A percentile compares a stretch with the other conserved stretches of the same genome.
Evolutionary conservation across 495 filamentous ascomycete species (phyloP).

Genomic region (Gamarada debralockiae): DNA sequence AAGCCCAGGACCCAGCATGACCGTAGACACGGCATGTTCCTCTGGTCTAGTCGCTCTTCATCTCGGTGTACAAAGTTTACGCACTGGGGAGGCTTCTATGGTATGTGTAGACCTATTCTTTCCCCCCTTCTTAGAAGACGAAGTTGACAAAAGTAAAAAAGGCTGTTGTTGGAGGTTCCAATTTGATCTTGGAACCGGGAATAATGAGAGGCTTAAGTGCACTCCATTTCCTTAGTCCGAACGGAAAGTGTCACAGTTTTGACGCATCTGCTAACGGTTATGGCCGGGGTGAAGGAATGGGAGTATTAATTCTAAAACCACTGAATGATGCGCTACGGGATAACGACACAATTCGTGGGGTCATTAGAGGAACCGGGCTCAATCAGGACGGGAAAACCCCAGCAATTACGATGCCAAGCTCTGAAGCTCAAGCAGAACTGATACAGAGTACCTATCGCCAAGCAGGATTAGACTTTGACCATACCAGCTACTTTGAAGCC

Average conservation of each 20-base stretch:
- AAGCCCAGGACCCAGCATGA: constrained; percentile 44
- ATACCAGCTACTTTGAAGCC: constrained; percentile 44
- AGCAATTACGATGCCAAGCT: constrained; percentile 54
- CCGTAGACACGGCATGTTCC: constrained; percentile 55
- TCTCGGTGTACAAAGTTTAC: constrained; percentile 45
- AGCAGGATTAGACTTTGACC: constrained; percentile 39
- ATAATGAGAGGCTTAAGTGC: not conserved
- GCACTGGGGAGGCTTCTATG: constrained; percentile 40
- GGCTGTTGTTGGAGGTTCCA: constrained; percentile 3
- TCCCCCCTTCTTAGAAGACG: not conserved
- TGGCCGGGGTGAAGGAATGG: constrained; percentile 60
- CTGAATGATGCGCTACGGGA: constrained; percentile 53
- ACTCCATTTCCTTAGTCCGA: constrained; percentile 33
- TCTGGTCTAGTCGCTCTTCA: constrained; percentile 49
- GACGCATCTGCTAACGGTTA: constrained; percentile 61
- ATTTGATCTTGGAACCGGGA: not conserved
- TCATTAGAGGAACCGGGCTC: constrained; percentile 54
- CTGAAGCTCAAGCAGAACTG: constrained; percentile 49
- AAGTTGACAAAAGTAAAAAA: not conserved
- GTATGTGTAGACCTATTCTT: not conserved
- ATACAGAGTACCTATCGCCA: constrained; percentile 47
- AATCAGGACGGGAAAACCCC: constrained; percentile 58
- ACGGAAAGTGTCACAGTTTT: constrained; percentile 54
- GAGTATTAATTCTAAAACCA: constrained; percentile 55
- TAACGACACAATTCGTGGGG: constrained; percentile 55